These are phyloP conservation scores for Beauveria rudraprayagi DNA, from an alignment of 2,329 filamentous ascomycete genomes.

Conservation along the genomic window DNA sequence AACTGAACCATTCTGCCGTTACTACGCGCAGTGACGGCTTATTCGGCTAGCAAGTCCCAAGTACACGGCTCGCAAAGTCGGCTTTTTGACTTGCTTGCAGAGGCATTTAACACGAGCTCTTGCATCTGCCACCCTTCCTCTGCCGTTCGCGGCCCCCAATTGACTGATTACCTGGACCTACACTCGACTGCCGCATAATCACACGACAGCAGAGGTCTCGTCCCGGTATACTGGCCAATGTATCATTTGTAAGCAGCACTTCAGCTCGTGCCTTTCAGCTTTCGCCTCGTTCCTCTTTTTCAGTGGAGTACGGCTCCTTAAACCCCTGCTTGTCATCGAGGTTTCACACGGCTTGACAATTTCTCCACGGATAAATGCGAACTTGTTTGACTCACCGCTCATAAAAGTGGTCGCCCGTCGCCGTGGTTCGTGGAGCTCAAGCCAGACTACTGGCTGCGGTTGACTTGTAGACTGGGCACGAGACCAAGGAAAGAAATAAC, in stretches of 20 bases:
- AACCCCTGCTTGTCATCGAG: background rate
- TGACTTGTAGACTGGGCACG: background rate
- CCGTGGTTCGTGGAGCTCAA: background rate
- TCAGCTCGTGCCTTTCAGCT: background rate
- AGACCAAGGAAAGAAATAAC: background rate
- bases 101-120: background rate
- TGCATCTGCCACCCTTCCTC: background rate
- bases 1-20: background rate
- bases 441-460: background rate
- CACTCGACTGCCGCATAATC: background rate
- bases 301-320: slow-evolving; percentile 3
- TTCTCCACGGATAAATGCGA: background rate
- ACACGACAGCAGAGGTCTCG: background rate
- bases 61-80: background rate
- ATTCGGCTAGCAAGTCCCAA: background rate
- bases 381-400: background rate
- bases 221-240: background rate
- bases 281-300: background rate
- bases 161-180: background rate
- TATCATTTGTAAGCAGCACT: background rate
- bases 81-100: background rate
- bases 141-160: too few species aligned
- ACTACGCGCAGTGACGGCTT: background rate
- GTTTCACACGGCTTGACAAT: background rate
- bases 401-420: background rate